Base-by-base conservation (phyloP, 1,284 basidiomycete genomes). In the Phenoliferia sp. region DNA sequence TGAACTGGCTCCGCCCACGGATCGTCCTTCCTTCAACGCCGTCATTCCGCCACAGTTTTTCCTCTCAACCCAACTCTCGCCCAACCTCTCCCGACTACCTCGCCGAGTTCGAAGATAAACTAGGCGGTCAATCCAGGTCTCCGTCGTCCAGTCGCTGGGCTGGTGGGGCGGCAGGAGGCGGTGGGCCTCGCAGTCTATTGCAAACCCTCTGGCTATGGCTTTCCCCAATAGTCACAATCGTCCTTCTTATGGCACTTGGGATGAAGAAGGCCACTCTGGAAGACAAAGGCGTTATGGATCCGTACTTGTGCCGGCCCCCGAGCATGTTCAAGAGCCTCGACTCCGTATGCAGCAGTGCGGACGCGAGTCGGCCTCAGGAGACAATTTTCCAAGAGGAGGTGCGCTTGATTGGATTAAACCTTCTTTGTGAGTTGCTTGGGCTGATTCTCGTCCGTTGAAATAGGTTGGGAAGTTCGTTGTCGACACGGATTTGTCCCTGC, bases 401-500 rank as follows among this genome's bases (percentile, higher is more conserved):
- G 17, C 28, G 39, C 29, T n/a, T n/a, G n/a, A n/a, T n/a, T n/a
- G 52, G 22, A 10, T 29, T 22, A 16, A 28, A 17, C 29, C 29
- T 29, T 55, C 3, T 6, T 33, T 36, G 16, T 5, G 5, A 15
- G 29, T 31, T 2, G 28, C 31, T 57, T 16, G 9, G 55, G 55
- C 3, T 10, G 19, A 28, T 34, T 4, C 6, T 22, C 19, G 6
- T 9, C 5, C 5, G 59, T 39, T 59, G 36, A 59, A 7, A 19
- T 55, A 69, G 68, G 31, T 33, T 35, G 44, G 59, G 9, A 57
- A 26, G 29, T 69, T 65, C 61, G 63, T 69, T 4, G 32, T 65
- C 5, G 63, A 54, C 16, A 62, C 62, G 19, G 70, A 69, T 44
- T 66, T 73, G 2, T 76, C 75, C 15, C 67, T 79, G 32, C 75